Evolutionary conservation across 768 basidiomycete species (phyloP).

Genomic region (Hericium coralloides): DNA sequence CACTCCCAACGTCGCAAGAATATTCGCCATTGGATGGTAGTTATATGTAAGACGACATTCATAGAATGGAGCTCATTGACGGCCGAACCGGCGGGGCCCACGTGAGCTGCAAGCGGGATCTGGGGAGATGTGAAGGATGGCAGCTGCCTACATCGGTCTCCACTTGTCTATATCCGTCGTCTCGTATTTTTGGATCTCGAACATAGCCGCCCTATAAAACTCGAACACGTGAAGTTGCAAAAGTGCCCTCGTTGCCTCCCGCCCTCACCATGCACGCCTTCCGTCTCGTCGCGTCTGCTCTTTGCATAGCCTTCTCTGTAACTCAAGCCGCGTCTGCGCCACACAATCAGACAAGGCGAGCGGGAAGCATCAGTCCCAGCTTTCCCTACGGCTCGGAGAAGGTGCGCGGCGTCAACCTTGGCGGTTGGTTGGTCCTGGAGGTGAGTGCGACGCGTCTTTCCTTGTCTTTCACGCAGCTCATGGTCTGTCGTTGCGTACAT

Average conservation of each 20-base stretch:
- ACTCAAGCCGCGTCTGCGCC: slow-evolving; percentile 10
- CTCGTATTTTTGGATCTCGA: slow-evolving; percentile 1
- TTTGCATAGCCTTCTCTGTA: slow-evolving; percentile 23
- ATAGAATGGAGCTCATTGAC: too few relatives aligned
- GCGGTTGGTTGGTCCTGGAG: slow-evolving; percentile 53
- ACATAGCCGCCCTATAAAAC: slow-evolving; percentile 9
- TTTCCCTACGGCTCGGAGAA: slow-evolving; percentile 69
- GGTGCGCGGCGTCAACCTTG: slow-evolving; percentile 80
- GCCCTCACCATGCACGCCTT: slow-evolving; percentile 10
- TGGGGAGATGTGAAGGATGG: too few relatives aligned
- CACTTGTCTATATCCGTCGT: slow-evolving; percentile 6
- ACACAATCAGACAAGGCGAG: slow-evolving; percentile 4
- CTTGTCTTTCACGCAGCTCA: not conserved
- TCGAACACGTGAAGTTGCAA: not conserved
- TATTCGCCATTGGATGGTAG: too few relatives aligned
- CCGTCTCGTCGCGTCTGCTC: slow-evolving; percentile 16
- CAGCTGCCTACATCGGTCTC: not conserved
- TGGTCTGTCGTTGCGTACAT: not conserved
- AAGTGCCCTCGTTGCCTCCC: not conserved
- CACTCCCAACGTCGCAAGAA: too few relatives aligned
- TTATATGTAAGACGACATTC: too few relatives aligned
- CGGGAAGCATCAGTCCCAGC: slow-evolving; percentile 32
- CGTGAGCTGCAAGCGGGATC: too few relatives aligned
- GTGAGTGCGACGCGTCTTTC: slow-evolving; percentile 20
- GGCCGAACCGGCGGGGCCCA: too few relatives aligned